Evolutionary conservation across 2,329 filamentous ascomycete species (phyloP).

Genomic region (Ilyonectria robusta): DNA sequence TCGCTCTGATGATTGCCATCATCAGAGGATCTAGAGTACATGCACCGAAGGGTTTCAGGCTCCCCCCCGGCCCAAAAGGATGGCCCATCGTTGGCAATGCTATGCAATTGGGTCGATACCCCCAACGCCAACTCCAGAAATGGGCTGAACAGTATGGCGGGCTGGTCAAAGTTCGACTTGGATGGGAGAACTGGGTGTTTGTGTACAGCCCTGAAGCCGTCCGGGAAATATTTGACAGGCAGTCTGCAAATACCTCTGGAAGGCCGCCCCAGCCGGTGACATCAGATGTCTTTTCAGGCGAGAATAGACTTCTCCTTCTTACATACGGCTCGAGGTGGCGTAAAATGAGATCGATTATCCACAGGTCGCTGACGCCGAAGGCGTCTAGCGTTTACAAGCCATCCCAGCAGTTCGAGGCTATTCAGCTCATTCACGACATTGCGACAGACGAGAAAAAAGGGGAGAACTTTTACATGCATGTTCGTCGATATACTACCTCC

Average conservation of each 20-base stretch:
- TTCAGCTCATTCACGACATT: slow-evolving; percentile 29
- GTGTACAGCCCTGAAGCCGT: slow-evolving; percentile 26
- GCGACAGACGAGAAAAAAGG: slow-evolving; percentile 11
- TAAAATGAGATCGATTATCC: slow-evolving; percentile 21
- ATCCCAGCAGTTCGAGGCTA: slow-evolving; percentile 30
- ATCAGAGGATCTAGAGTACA: too few species aligned
- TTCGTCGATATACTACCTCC: slow-evolving; percentile 20
- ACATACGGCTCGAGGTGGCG: slow-evolving; percentile 30
- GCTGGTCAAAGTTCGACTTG: slow-evolving; percentile 18
- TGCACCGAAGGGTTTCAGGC: too few species aligned
- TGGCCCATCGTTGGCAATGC: slow-evolving; percentile 18
- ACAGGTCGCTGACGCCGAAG: slow-evolving; percentile 18
- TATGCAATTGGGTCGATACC: slow-evolving; percentile 11
- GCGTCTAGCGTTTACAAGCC: slow-evolving; percentile 19
- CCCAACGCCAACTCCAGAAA: slow-evolving; percentile 8
- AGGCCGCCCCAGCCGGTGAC: slow-evolving; percentile 27
- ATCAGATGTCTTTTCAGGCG: slow-evolving; percentile 20
- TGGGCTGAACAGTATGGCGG: slow-evolving; percentile 32
- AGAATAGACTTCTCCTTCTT: slow-evolving; percentile 14
- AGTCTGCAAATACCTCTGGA: slow-evolving; percentile 28
- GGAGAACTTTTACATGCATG: slow-evolving; percentile 26
- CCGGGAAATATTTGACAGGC: slow-evolving; percentile 31
- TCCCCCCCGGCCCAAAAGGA: slow-evolving; percentile 9
- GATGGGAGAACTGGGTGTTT: slow-evolving; percentile 31
- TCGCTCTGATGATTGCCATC: too few species aligned